phyloP scores from a whole-genome alignment of 2,329 filamentous ascomycete genomes.

The Penicillium oxalicum region DNA sequence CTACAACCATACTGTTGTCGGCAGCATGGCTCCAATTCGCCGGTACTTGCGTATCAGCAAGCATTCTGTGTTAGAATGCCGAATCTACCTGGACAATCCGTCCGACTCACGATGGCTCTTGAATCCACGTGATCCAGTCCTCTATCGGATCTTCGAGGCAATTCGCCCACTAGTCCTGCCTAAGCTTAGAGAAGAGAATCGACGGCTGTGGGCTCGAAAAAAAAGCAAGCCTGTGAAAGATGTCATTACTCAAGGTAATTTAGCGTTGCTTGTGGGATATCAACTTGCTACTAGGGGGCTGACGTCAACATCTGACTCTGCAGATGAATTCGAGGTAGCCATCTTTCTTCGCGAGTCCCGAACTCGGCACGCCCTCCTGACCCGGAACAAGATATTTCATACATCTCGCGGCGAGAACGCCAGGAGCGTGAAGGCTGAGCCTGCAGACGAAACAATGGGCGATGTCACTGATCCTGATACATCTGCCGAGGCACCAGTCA shows the following conservation, averaged over 20 bases:
- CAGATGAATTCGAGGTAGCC: constrained; percentile 92
- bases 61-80: constrained; percentile 90
- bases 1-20: background rate
- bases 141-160: constrained; percentile 76
- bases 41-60: constrained; percentile 88
- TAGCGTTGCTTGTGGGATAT: constrained; percentile 48
- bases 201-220: constrained; percentile 56
- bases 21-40: constrained; percentile 73
- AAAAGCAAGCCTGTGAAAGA: constrained; percentile 83
- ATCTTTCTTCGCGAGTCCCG: constrained; percentile 86
- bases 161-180: constrained; percentile 82
- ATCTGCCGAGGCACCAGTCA: constrained; percentile 36
- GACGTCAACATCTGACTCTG: constrained; percentile 1
- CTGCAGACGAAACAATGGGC: constrained; percentile 24
- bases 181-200: constrained; percentile 81
- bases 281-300: background rate
- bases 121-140: constrained; percentile 65
- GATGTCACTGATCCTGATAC: background rate
- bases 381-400: constrained; percentile 74
- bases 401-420: constrained; percentile 35
- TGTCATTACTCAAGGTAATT: constrained; percentile 81
- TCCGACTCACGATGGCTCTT: constrained; percentile 78
- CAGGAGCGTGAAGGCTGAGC: background rate
- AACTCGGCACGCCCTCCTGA: constrained; percentile 77
- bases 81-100: constrained; percentile 91